Conservation (phyloP, 2,329 filamentous ascomycete species). For the Pochonia chlamydosporia region DNA sequence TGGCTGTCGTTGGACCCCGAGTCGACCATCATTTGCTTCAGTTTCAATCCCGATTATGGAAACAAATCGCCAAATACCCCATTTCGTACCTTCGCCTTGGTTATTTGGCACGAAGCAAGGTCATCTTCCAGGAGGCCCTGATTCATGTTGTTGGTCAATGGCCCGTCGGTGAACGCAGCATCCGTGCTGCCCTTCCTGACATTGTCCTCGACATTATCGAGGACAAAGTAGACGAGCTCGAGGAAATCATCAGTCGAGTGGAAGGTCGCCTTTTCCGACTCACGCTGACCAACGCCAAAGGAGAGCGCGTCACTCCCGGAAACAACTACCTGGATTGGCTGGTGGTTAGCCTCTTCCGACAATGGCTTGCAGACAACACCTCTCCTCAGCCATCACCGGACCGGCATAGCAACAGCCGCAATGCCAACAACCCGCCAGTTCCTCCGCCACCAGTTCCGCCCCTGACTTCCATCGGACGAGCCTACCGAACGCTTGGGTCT, state of each 20-base stretch:
- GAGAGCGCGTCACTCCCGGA: slow-evolving; percentile 74
- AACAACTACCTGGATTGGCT: slow-evolving; percentile 88
- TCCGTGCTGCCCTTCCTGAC: slow-evolving; percentile 68
- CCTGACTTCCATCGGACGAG: slow-evolving; percentile 58
- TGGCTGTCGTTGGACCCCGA: slow-evolving; percentile 79
- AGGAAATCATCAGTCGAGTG: slow-evolving; percentile 72
- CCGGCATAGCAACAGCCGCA: slow-evolving; percentile 19
- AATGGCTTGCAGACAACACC: slow-evolving; percentile 90
- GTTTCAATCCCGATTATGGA: slow-evolving; percentile 87
- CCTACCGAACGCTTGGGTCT: slow-evolving; percentile 72
- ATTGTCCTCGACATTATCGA: slow-evolving; percentile 83
- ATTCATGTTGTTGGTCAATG: slow-evolving; percentile 94
- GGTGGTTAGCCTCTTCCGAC: slow-evolving; percentile 77
- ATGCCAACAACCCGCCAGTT: slow-evolving; percentile 9
- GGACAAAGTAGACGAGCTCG: slow-evolving; percentile 89
- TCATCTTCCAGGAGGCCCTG: slow-evolving; percentile 81
- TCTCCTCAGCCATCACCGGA: slow-evolving; percentile 53
- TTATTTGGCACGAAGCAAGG: slow-evolving; percentile 75
- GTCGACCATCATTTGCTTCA: slow-evolving; percentile 92
- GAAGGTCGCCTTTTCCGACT: slow-evolving; percentile 80
- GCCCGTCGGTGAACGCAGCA: slow-evolving; percentile 73
- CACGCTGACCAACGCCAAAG: slow-evolving; percentile 69
- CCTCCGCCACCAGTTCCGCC: slow-evolving; percentile 34
- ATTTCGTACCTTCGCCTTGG: slow-evolving; percentile 87
- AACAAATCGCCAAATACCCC: slow-evolving; percentile 94